phyloP scores from a whole-genome alignment of 257 asterid genomes.

The Apocynum venetum region DNA sequence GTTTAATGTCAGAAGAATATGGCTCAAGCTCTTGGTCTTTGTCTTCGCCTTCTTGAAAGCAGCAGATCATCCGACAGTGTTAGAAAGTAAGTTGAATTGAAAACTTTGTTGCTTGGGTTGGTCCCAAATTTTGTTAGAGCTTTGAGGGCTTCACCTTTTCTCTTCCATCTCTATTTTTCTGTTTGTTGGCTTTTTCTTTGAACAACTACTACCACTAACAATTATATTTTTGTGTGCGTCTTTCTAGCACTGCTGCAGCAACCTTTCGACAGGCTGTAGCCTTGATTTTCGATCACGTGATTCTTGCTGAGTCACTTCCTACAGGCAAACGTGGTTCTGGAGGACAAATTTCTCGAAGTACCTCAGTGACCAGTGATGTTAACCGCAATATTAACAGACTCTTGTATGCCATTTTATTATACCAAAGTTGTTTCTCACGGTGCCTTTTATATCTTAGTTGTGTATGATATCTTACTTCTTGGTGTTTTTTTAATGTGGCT shows the following conservation, averaged over 20 bases:
- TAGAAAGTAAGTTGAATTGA: conserved; percentile 63
- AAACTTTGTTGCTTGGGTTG: not conserved
- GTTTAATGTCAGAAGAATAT: conserved; percentile 63
- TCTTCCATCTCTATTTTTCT: conserved; percentile 1
- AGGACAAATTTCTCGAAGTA: conserved; percentile 72
- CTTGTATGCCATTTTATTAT: conserved; percentile 52
- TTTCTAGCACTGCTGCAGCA: conserved; percentile 98
- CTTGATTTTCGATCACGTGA: conserved; percentile 84
- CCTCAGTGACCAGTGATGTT: conserved; percentile 88
- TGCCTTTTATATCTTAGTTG: not conserved
- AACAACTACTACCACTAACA: not conserved
- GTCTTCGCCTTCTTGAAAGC: conserved; percentile 92
- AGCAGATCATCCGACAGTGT: conserved; percentile 95
- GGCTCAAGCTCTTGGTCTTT: conserved; percentile 89
- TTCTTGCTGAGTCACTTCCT: conserved; percentile 79
- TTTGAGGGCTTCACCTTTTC: conserved; percentile 7
- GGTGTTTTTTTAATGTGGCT: not conserved
- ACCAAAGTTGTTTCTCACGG: not conserved
- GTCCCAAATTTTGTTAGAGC: conserved; percentile 4
- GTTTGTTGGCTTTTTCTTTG: conserved; percentile 15
- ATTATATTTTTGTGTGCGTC: conserved; percentile 13
- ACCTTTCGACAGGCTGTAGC: conserved; percentile 99
- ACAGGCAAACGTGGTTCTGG: conserved; percentile 82
- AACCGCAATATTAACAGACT: conserved; percentile 79
- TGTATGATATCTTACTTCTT: not conserved